phyloP scores from a whole-genome alignment of 306 rosid species.

The Glycyrrhiza uralensis region DNA sequence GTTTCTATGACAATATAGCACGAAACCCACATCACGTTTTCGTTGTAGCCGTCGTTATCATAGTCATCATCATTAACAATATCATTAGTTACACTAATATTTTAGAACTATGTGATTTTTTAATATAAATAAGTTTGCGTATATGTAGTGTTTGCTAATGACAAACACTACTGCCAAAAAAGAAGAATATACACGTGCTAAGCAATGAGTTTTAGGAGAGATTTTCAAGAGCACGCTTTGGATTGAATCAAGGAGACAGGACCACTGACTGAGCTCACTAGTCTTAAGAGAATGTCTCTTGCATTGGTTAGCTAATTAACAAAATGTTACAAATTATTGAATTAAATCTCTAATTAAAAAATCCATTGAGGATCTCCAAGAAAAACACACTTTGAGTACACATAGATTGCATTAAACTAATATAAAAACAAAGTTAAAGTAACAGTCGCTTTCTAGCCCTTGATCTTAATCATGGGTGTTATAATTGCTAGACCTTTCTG shows the following conservation, averaged over 20 bases:
- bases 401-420: slow-evolving; percentile 40
- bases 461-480: slow-evolving; percentile 73
- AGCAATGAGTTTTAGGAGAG: slow-evolving; percentile 72
- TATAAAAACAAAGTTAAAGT: slow-evolving; percentile 26
- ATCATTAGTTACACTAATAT: slow-evolving; percentile 45
- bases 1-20: not conserved
- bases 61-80: slow-evolving; percentile 62
- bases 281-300: slow-evolving; percentile 80
- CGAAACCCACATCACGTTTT: slow-evolving; percentile 26
- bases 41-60: slow-evolving; percentile 41
- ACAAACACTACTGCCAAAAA: slow-evolving; percentile 48
- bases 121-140: not conserved
- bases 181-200: slow-evolving; percentile 80
- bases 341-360: not conserved
- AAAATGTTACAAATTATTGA: not conserved
- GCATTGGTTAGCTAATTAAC: slow-evolving; percentile 59
- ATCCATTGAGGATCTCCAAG: slow-evolving; percentile 35
- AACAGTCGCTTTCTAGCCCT: slow-evolving; percentile 53
- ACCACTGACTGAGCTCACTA: slow-evolving; percentile 77
- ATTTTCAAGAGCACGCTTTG: slow-evolving; percentile 97
- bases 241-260: slow-evolving; percentile 98
- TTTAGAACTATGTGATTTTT: slow-evolving; percentile 15
- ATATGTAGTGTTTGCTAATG: slow-evolving; percentile 9
- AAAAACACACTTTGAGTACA: slow-evolving; percentile 34
- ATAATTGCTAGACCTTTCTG: slow-evolving; percentile 73